Base-by-base conservation (phyloP, 371 early-diverging fungal species). In the Gilbertella persicaria region DNA sequence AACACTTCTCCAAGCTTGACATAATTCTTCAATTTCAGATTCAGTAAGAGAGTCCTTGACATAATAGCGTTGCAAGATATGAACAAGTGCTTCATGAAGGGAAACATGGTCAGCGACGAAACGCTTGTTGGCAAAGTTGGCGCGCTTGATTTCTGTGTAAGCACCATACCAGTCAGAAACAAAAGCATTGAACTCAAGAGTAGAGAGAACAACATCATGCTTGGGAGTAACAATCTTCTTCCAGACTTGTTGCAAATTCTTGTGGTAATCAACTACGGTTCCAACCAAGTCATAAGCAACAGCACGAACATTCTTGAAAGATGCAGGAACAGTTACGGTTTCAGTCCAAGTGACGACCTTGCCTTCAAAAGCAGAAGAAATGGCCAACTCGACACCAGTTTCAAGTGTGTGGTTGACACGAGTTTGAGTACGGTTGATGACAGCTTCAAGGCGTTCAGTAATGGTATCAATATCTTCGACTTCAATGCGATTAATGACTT, bases 331-430 rank as follows among this genome's bases (percentile, higher is more conserved):
- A 19, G 57, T 45, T 16, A 68, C 40, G 2, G 66, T 62, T 52
- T 74, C 75, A 20, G 70, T 58, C 75, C 70, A 70, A 17, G 75
- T 66, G 12, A 70, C 53, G 5, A 64, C 57, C 55, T 74, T 74
- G 42, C 75, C 71, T 64, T 70, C 71, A 44, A 70, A 70, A 9
- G 71, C 70, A 51, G 66, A 54, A 8, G 60, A 44, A 17, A 74
- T 58, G 16, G 70, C 65, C 33, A 60, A 42, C 9, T 53, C 57
- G n/a, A 68, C 55, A 16, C 68, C 58, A 26, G 53, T 19, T 20
- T 70, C 68, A n/a, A 74, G 49, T 10, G 68, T 61, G 19, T 71
- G 66, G 16, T 53, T 37, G 10, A 66, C 48, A 43, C 70, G 67
- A 4, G 64, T 45, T 42, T 60, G 59, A 49, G 71, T 58, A 37